Base-by-base conservation (phyloP, 345 rosid genomes). In the Bretschneidera sinensis region DNA sequence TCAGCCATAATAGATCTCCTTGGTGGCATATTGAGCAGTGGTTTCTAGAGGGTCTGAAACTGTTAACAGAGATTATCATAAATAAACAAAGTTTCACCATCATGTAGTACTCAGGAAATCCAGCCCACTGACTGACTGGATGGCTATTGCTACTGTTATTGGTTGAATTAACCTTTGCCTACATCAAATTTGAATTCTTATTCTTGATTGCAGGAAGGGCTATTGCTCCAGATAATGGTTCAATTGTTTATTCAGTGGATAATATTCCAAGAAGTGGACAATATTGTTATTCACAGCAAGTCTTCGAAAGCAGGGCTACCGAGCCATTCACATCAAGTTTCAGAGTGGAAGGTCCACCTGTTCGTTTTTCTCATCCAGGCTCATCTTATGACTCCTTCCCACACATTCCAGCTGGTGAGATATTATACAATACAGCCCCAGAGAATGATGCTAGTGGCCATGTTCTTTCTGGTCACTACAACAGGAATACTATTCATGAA, bases 181-280 rank as follows among this genome's bases (percentile, higher is more conserved):
- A 9, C 45, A 11, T 39, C 45, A 39, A n/a, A 9, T 39, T 5
- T 5, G 4, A 39, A 39, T 7, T 1, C 4, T 39, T 21, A 21
- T 17, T 28, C 14, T 39, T 21, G 18, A 14, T 20, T 71, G 60
- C 71, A 76, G 80, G 66, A 39, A 34, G 69, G 69, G 51, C 60
- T 57, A 54, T 45, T 55, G 54, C 70, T 61, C 66, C 71, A 21
- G 69, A 43, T 45, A 72, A 57, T 51, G 63, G 28, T 33, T 56
- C 61, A 16, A 54, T 59, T 59, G 39, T 59, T 56, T 63, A 65
- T 59, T 66, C 69, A 10, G 24, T 22, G 50, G 63, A 61, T 47
- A 59, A 24, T 65, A 21, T 63, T 17, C 51, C 55, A 23, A 33
- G 17, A 21, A 43, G 18, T 54, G 66, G 74, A 55, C 61, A 21